These are phyloP conservation scores for Gynostemma pentaphyllum DNA, from an alignment of 306 rosid genomes.

Conservation along the genomic window DNA sequence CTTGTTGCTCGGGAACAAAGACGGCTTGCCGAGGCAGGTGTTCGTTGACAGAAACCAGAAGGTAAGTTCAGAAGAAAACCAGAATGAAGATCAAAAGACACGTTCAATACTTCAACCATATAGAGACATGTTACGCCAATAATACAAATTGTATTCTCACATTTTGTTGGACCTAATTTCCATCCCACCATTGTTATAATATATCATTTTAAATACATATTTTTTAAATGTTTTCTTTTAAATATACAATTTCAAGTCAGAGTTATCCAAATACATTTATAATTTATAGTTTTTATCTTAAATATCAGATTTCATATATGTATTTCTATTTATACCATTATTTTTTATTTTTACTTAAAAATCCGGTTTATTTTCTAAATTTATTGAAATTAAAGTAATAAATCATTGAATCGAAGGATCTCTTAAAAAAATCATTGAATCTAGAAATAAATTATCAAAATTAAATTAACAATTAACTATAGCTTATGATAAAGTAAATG, in stretches of 20 bases:
- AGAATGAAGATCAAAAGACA: background rate
- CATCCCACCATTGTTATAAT: background rate
- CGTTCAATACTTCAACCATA: background rate
- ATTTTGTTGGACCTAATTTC: background rate
- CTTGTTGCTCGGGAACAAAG: slow-evolving; percentile 42
- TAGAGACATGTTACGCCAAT: background rate
- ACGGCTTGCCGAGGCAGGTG: slow-evolving; percentile 44
- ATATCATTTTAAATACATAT: background rate
- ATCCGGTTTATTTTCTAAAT: no score
- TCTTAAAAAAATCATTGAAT: no score
- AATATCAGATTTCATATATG: no score
- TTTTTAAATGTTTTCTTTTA: background rate
- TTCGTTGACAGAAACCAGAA: slow-evolving; percentile 18
- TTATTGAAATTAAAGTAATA: no score
- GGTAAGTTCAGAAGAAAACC: background rate
- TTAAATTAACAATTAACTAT: no score
- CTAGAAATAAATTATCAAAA: no score
- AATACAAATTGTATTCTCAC: background rate
- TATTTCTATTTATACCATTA: no score
- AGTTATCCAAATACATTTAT: no score
- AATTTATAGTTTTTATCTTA: no score
- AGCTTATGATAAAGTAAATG: no score
- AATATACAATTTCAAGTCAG: background rate
- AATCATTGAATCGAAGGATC: no score
- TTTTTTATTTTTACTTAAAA: no score